Conservation (phyloP, 306 rosid species). For the Cucurbita maxima region DNA sequence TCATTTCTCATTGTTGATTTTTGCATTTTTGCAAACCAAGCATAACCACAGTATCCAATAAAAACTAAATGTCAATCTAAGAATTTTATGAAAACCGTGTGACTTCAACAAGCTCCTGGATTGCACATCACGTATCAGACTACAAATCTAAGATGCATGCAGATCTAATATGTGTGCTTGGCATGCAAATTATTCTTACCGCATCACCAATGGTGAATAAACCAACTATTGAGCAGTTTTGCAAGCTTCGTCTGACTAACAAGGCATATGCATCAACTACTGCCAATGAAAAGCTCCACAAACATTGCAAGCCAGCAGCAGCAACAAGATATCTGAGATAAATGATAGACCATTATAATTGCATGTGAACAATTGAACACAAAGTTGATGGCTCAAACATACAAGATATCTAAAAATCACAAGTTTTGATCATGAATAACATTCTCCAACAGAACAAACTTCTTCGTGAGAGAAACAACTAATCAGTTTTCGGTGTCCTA, state of each 20-base stretch:
- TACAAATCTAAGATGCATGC: not conserved
- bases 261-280: conserved; percentile 28
- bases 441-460: not conserved
- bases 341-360: not conserved
- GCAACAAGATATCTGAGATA: conserved; percentile 24
- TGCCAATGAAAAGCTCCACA: conserved; percentile 31
- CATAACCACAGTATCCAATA: not conserved
- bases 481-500: not conserved
- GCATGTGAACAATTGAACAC: not conserved
- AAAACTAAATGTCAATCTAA: not conserved
- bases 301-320: conserved; percentile 31
- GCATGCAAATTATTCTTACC: conserved; percentile 11
- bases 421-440: not conserved
- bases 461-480: not conserved
- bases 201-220: conserved; percentile 28
- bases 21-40: not conserved
- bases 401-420: not conserved
- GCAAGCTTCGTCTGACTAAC: conserved; percentile 20
- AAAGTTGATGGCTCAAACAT: not conserved
- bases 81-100: not conserved
- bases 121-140: not conserved
- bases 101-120: not conserved
- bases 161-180: not conserved
- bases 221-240: conserved; percentile 14
- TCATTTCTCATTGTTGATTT: not conserved